phyloP scores from a whole-genome alignment of 495 filamentous ascomycete genomes.

The Aspergillus avenaceus region DNA sequence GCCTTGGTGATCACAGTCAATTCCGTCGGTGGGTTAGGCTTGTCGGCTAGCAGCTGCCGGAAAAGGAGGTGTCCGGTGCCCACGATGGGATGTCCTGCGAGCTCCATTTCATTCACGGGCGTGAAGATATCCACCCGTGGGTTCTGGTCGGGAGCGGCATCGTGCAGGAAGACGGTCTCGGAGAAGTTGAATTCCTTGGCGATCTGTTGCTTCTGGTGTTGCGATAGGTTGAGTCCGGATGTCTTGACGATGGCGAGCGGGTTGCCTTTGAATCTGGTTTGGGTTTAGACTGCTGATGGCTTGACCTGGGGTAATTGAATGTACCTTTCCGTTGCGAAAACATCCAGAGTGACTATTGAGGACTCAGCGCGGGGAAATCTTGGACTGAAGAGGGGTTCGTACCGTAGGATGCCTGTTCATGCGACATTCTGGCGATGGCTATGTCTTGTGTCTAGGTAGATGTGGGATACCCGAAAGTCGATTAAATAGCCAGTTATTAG shows the following conservation, averaged over 20 bases:
- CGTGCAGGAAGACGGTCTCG: constrained; percentile 66
- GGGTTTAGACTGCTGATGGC: neutral
- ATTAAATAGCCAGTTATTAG: no score
- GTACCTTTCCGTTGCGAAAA: constrained; percentile 51
- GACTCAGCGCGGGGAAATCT: neutral
- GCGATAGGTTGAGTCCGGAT: constrained; percentile 28
- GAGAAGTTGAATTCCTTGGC: constrained; percentile 71
- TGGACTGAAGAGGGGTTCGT: neutral
- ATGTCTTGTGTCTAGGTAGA: no score
- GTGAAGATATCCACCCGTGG: constrained; percentile 62
- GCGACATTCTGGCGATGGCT: neutral
- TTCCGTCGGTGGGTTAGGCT: constrained; percentile 13
- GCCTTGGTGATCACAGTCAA: constrained; percentile 51
- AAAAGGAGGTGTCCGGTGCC: constrained; percentile 53
- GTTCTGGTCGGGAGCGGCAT: constrained; percentile 10
- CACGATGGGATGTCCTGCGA: constrained; percentile 70
- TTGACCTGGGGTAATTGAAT: constrained; percentile 7
- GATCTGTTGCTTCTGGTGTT: constrained; percentile 57
- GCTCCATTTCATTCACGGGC: constrained; percentile 53
- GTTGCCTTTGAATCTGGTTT: constrained; percentile 52
- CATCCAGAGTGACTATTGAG: constrained; percentile 52
- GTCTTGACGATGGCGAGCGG: constrained; percentile 62
- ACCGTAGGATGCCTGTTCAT: neutral
- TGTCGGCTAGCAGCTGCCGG: constrained; percentile 16
- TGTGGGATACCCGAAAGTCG: no score